Conservation (phyloP, 306 rosid genomes). For the Chamaecrista fasciculata region DNA sequence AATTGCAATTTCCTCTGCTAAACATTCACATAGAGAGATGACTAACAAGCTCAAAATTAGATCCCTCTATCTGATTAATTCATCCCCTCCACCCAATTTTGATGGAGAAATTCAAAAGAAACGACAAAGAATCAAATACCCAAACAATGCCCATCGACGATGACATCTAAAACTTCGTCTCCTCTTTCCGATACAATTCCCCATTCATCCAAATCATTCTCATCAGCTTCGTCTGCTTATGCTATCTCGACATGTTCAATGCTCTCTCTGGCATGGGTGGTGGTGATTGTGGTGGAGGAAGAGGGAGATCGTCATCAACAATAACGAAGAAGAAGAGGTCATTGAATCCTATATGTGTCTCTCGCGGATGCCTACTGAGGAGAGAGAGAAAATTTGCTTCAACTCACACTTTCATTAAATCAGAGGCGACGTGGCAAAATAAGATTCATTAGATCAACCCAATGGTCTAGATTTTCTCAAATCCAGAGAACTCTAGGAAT, state of each 20-base stretch:
- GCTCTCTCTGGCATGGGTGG: conserved; percentile 96
- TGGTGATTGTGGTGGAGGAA: too few species aligned
- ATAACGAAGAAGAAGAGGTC: too few species aligned
- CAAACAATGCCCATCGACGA: too few species aligned
- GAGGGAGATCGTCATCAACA: too few species aligned
- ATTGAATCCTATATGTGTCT: too few species aligned
- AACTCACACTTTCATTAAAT: too few species aligned
- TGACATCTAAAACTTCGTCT: conserved; percentile 11
- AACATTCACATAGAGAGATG: background rate
- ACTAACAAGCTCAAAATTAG: background rate
- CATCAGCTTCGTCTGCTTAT: conserved; percentile 80
- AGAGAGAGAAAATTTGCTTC: too few species aligned
- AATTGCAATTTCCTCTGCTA: background rate
- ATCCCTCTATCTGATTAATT: background rate
- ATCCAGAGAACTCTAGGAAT: too few species aligned
- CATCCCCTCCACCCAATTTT: background rate
- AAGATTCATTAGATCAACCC: too few species aligned
- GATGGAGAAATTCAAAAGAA: conserved; percentile 54
- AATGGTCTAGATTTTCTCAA: too few species aligned
- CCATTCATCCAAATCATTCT: conserved; percentile 61
- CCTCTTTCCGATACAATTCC: conserved; percentile 66
- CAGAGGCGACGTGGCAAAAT: too few species aligned
- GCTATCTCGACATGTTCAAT: conserved; percentile 94
- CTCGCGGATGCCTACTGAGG: too few species aligned
- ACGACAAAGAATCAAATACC: conserved; percentile 36